Evolutionary conservation across 139 green algal species (phyloP).

Genomic region (Micractinium conductrix): DNA sequence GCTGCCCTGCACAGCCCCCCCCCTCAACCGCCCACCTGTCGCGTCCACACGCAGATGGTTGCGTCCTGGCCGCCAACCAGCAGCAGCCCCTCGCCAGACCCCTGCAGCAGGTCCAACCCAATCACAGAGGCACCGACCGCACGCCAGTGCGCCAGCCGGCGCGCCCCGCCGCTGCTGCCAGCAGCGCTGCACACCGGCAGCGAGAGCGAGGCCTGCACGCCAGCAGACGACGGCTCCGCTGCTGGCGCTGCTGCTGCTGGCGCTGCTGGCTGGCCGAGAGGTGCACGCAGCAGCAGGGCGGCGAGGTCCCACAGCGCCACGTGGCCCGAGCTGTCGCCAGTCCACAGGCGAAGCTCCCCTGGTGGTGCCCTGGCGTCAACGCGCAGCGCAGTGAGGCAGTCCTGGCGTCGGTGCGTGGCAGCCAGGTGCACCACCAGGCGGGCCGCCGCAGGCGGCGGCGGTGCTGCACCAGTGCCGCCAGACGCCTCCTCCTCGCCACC

Average conservation of each 20-base stretch:
- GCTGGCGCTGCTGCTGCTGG: neutral
- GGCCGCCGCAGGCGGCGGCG: neutral
- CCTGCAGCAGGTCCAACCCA: slow-evolving; percentile 56
- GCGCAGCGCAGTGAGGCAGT: slow-evolving; percentile 49
- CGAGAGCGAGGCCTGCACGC: too few relatives aligned
- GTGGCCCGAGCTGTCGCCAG: slow-evolving; percentile 74
- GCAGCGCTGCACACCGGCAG: neutral
- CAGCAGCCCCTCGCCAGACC: slow-evolving; percentile 44
- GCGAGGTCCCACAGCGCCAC: slow-evolving; percentile 70
- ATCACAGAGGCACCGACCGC: slow-evolving; percentile 52
- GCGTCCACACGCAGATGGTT: slow-evolving; percentile 72
- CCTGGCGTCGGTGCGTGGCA: slow-evolving; percentile 50
- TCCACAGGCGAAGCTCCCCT: slow-evolving; percentile 40
- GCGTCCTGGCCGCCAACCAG: slow-evolving; percentile 63
- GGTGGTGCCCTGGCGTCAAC: slow-evolving; percentile 23
- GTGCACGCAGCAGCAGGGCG: neutral
- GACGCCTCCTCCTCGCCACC: too few relatives aligned
- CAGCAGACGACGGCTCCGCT: too few relatives aligned
- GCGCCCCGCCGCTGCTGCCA: neutral
- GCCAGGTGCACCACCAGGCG: slow-evolving; percentile 62
- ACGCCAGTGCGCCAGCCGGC: slow-evolving; percentile 48
- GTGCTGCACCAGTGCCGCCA: too few relatives aligned
- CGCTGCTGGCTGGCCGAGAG: neutral
- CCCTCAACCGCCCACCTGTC: slow-evolving; percentile 15
- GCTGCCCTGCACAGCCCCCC: too few relatives aligned